These are phyloP conservation scores for Onygena corvina DNA, from an alignment of 2,329 filamentous ascomycete species.

Conservation along the genomic window DNA sequence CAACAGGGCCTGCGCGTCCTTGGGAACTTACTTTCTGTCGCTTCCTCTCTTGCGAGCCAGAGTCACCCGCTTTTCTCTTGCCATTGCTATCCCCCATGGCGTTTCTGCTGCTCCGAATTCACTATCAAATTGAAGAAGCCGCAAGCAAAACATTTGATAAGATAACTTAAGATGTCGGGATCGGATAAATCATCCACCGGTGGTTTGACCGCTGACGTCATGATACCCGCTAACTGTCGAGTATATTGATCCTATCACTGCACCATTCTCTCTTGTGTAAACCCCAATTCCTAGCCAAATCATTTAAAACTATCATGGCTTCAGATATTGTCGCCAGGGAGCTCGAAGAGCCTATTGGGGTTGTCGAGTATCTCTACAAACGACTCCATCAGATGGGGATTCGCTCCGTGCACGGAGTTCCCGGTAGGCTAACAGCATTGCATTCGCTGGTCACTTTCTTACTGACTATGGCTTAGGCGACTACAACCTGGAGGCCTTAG, in stretches of 20 bases:
- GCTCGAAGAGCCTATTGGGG: conserved; percentile 34
- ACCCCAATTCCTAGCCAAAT: not conserved
- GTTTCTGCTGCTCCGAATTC: too few species aligned
- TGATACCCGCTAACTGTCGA: not conserved
- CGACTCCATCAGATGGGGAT: conserved; percentile 40
- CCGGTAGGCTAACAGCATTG: conserved; percentile 34
- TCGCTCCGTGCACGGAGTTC: conserved; percentile 40
- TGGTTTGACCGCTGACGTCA: not conserved
- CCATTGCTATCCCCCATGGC: not conserved
- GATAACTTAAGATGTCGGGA: conserved; percentile 5
- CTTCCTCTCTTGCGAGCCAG: not conserved
- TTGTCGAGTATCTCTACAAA: conserved; percentile 40
- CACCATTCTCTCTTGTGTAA: not conserved
- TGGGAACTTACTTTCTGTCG: conserved; percentile 5
- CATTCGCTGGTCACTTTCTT: not conserved
- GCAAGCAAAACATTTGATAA: too few species aligned
- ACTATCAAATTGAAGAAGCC: not conserved
- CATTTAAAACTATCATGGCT: conserved; percentile 22
- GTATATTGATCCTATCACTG: not conserved
- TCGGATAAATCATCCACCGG: not conserved
- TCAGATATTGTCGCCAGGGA: conserved; percentile 34
- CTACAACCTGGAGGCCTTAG: conserved; percentile 58
- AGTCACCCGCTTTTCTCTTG: conserved; percentile 1
- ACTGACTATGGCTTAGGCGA: conserved; percentile 33
- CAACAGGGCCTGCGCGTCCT: not conserved